These are phyloP conservation scores for Cymbopogon citratus DNA, from an alignment of 176 grass and related monocot genomes.

Conservation along the genomic window DNA sequence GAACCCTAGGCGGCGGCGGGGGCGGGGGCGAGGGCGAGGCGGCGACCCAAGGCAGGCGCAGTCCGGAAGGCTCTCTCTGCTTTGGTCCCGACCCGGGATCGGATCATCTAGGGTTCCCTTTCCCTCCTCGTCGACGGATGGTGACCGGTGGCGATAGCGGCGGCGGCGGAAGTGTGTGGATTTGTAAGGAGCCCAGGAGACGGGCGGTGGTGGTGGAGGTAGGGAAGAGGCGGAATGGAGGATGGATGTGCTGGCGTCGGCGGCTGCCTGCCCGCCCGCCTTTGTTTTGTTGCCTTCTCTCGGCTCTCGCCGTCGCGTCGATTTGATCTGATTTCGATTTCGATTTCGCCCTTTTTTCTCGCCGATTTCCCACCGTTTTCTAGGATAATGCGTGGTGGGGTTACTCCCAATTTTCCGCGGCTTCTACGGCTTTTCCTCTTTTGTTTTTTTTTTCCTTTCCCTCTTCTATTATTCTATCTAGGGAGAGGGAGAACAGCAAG, in stretches of 20 bases:
- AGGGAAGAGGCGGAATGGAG: background rate
- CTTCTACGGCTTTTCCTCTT: background rate
- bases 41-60: background rate
- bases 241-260: constrained; percentile 45
- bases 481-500: background rate
- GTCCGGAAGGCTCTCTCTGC: background rate
- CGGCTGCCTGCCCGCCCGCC: background rate
- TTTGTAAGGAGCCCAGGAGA: background rate
- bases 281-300: background rate
- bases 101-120: constrained; percentile 5
- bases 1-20: constrained; percentile 29
- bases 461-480: background rate
- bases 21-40: background rate
- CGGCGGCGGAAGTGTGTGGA: background rate
- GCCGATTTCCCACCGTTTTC: constrained; percentile 18
- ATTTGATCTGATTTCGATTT: constrained; percentile 3
- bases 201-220: background rate
- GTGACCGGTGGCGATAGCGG: background rate
- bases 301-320: constrained; percentile 1
- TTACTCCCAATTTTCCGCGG: background rate
- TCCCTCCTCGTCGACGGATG: background rate
- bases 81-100: background rate
- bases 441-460: no score
- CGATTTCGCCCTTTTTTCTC: background rate
- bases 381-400: background rate